phyloP scores from a whole-genome alignment of 441 rosid genomes.

The Eutrema salsugineum region DNA sequence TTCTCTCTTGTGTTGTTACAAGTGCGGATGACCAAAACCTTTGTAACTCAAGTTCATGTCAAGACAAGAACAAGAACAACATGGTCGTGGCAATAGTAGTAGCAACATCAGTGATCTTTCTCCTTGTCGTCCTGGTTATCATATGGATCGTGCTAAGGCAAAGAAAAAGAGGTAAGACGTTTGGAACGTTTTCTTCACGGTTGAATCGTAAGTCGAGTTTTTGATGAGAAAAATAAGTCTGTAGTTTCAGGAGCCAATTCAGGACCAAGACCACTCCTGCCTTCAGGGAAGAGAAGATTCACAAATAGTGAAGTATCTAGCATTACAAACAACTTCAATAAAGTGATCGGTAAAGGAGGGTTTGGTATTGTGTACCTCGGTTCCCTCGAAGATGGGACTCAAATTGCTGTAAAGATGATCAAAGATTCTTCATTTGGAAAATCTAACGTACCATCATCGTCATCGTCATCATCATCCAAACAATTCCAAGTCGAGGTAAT shows the following conservation, averaged over 20 bases:
- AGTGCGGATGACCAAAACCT: conserved; percentile 46
- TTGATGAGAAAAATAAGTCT: background rate
- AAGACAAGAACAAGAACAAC: conserved; percentile 24
- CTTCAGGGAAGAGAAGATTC: conserved; percentile 34
- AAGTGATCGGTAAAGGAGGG: conserved; percentile 45
- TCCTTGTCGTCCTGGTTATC: conserved; percentile 28
- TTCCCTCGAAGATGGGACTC: conserved; percentile 29
- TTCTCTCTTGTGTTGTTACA: background rate
- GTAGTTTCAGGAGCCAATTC: conserved; percentile 25
- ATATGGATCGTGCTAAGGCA: conserved; percentile 33
- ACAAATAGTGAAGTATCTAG: conserved; percentile 35
- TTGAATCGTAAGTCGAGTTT: background rate
- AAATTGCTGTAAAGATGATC: conserved; percentile 47
- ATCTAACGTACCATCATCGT: conserved; percentile 25
- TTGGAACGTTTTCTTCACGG: background rate
- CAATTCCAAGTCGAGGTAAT: conserved; percentile 36
- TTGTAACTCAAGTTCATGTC: conserved; percentile 41
- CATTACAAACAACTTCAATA: conserved; percentile 36
- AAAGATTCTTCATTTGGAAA: conserved; percentile 35
- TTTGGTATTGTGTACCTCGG: conserved; percentile 49
- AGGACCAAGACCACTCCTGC: conserved; percentile 19
- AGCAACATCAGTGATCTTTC: conserved; percentile 21
- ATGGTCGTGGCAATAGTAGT: conserved; percentile 35
- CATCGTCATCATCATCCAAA: conserved; percentile 15
- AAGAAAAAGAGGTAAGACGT: conserved; percentile 23